These are phyloP conservation scores for Ustanciosporium gigantosporum DNA, from an alignment of 1,284 basidiomycete species.

Conservation along the genomic window DNA sequence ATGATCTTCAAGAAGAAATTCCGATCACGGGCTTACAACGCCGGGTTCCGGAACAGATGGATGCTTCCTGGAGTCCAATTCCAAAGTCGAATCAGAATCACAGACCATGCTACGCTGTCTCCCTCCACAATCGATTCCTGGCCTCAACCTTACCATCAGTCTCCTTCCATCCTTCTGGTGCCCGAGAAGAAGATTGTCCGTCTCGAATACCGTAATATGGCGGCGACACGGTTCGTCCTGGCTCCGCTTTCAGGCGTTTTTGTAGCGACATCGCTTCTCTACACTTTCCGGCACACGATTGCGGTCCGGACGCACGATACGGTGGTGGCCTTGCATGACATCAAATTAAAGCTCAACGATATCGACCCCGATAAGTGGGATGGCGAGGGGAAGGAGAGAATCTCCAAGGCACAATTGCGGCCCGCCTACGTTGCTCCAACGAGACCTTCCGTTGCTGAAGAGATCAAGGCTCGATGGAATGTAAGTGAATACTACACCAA, in stretches of 20 bases:
- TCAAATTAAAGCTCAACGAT: constrained; percentile 38
- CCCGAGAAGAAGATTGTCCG: too few species aligned
- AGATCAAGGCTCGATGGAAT: constrained; percentile 45
- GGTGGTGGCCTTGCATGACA: constrained; percentile 19
- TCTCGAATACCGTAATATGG: too few species aligned
- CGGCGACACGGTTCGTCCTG: constrained; percentile 26
- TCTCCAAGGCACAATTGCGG: constrained; percentile 15
- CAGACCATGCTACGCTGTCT: too few species aligned
- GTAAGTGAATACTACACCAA: constrained; percentile 6
- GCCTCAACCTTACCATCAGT: too few species aligned
- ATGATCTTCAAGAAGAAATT: too few species aligned
- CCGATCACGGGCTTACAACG: too few species aligned
- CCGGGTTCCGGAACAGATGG: too few species aligned
- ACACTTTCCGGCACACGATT: constrained; percentile 41
- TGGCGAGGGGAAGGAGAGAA: constrained; percentile 24
- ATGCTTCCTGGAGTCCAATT: too few species aligned
- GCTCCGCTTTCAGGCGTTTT: constrained; percentile 36
- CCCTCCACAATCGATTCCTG: too few species aligned
- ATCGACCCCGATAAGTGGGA: constrained; percentile 46
- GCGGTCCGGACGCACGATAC: constrained; percentile 40
- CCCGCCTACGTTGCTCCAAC: constrained; percentile 35
- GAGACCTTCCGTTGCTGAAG: constrained; percentile 27
- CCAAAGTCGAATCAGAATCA: too few species aligned
- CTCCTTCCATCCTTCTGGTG: too few species aligned
- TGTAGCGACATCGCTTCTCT: constrained; percentile 40